Percentiles rank a stretch among this genome's conserved stretches.
These are phyloP conservation scores for Barnettozyma vustinii DNA, from an alignment of 805 yeast species.

Conservation along the genomic window DNA sequence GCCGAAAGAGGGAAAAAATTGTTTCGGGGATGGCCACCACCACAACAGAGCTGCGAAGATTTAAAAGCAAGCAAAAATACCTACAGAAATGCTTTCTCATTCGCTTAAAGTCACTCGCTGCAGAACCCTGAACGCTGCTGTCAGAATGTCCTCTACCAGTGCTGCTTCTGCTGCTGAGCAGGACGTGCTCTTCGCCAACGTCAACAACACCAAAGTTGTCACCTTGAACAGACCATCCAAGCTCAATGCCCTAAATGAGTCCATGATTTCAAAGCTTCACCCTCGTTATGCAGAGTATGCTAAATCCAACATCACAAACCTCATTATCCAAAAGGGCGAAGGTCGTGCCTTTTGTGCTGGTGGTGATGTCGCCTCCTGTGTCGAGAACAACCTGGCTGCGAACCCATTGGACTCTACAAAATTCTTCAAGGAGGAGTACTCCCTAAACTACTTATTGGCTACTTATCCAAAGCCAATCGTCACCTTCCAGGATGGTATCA, in stretches of 20 bases:
- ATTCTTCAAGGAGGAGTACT: constrained; percentile 78
- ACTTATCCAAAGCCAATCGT: constrained; percentile 85
- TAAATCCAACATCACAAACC: constrained; percentile 56
- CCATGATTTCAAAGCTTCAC: constrained; percentile 67
- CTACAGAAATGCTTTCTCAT: not conserved
- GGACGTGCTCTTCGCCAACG: constrained; percentile 60
- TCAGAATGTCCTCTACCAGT: constrained; percentile 1
- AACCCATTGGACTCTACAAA: constrained; percentile 45
- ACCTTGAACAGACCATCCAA: constrained; percentile 76
- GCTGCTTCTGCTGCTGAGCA: constrained; percentile 20
- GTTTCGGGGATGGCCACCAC: not conserved
- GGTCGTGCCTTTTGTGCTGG: constrained; percentile 83
- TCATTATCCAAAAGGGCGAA: constrained; percentile 62
- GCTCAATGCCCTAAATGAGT: constrained; percentile 75
- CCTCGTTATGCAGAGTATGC: constrained; percentile 76
- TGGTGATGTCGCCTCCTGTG: constrained; percentile 87
- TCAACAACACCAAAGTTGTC: constrained; percentile 64
- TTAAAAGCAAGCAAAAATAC: not conserved
- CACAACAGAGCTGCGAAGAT: not conserved
- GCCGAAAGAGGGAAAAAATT: constrained; percentile 1
- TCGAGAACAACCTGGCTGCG: constrained; percentile 47
- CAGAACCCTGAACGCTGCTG: not conserved
- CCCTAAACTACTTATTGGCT: constrained; percentile 70
- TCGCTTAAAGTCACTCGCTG: not conserved
- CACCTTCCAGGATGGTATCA: constrained; percentile 84